Percentiles rank a stretch among this genome's conserved stretches.
These are phyloP conservation scores for Begonia loranthoides DNA, from an alignment of 306 rosid species.

Conservation along the genomic window DNA sequence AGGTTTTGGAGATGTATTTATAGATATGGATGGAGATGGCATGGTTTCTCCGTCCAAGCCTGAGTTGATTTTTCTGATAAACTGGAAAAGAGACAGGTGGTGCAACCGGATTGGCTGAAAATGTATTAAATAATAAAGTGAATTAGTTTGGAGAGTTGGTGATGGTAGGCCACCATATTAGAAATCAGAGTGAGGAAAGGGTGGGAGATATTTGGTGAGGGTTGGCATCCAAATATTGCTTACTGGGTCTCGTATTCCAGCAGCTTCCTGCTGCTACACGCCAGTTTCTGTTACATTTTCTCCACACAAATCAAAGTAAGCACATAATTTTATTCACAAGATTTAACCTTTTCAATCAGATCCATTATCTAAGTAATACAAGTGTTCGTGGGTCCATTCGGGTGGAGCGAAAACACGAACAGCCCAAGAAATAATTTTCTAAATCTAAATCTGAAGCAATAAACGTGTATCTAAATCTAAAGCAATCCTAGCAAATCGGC, in stretches of 20 bases:
- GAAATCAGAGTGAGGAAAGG: background rate
- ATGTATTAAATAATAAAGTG: background rate
- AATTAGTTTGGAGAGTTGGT: conserved; percentile 1
- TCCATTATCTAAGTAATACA: too few relatives aligned
- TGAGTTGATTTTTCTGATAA: background rate
- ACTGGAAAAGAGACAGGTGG: background rate
- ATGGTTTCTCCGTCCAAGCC: too few relatives aligned
- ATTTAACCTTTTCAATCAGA: too few relatives aligned
- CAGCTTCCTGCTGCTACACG: background rate
- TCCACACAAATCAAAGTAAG: too few relatives aligned
- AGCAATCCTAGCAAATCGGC: too few relatives aligned
- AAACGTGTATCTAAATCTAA: too few relatives aligned
- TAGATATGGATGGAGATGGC: too few relatives aligned
- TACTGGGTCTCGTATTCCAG: background rate
- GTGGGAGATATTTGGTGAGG: background rate
- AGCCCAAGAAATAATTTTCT: too few relatives aligned
- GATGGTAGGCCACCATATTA: background rate
- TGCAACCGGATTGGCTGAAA: background rate
- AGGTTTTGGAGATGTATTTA: background rate
- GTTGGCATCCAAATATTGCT: background rate
- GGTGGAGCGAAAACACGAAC: too few relatives aligned
- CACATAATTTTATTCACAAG: background rate
- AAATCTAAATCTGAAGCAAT: background rate
- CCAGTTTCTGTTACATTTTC: background rate
- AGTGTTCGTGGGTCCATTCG: too few relatives aligned